phyloP scores from a whole-genome alignment of 306 rosid genomes.

The Sechiopsis laciniata region DNA sequence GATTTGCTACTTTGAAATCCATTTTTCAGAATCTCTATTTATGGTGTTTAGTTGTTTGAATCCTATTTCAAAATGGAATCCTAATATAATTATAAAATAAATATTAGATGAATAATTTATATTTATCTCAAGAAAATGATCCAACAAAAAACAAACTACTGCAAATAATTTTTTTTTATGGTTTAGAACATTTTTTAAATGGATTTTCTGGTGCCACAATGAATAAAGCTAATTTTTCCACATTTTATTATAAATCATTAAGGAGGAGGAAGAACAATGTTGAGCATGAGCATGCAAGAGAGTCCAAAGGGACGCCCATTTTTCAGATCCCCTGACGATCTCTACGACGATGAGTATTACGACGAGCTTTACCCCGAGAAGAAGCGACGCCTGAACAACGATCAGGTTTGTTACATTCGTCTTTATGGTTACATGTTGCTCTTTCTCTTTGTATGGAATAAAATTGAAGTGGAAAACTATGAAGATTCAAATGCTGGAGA shows the following conservation, averaged over 20 bases:
- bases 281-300: conserved; percentile 61
- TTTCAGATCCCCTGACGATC: conserved; percentile 65
- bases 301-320: conserved; percentile 61
- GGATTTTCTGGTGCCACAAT: not conserved
- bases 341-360: conserved; percentile 80
- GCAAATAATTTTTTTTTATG: no score
- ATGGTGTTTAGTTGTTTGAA: no score
- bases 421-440: not conserved
- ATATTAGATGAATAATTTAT: no score
- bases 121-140: no score
- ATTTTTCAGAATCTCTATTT: no score
- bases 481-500: conserved; percentile 87
- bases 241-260: not conserved
- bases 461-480: not conserved
- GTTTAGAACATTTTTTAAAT: not conserved
- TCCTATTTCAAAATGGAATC: no score
- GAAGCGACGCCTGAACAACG: conserved; percentile 87
- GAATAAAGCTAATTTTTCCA: not conserved
- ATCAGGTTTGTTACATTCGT: conserved; percentile 44
- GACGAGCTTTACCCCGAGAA: conserved; percentile 90
- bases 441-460: not conserved
- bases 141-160: not conserved
- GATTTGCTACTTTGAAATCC: no score
- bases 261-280: conserved; percentile 54
- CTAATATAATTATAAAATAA: no score